phyloP scores from a whole-genome alignment of 371 early-diverging fungal species.

The Actinomucor elegans region DNA sequence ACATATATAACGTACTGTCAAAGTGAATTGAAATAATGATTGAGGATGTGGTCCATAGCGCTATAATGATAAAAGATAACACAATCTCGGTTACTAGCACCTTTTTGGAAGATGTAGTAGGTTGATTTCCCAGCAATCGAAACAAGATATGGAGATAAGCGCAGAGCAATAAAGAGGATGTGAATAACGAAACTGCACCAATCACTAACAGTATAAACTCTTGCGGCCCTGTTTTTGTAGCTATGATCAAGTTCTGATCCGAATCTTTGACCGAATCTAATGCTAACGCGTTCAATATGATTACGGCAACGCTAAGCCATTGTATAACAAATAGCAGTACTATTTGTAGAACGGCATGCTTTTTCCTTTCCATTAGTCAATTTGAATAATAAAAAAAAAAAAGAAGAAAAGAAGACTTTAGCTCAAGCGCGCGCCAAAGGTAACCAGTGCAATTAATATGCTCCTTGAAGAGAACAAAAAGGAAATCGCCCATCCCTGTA shows the following conservation, averaged over 20 bases:
- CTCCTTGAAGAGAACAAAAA: too few species aligned
- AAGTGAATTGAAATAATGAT: constrained; percentile 16
- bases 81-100: constrained; percentile 16
- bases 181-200: constrained; percentile 23
- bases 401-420: not conserved
- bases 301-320: constrained; percentile 35
- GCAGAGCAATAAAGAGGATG: constrained; percentile 23
- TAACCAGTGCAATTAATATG: too few species aligned
- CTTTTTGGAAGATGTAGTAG: constrained; percentile 6
- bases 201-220: constrained; percentile 26
- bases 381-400: not conserved
- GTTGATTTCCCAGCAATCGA: constrained; percentile 5
- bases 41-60: constrained; percentile 28
- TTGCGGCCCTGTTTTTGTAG: constrained; percentile 19
- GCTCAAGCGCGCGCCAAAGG: too few species aligned
- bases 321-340: constrained; percentile 25
- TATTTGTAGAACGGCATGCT: constrained; percentile 21
- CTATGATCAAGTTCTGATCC: constrained; percentile 12
- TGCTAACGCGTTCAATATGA: constrained; percentile 26
- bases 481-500: too few species aligned
- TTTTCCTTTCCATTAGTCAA: constrained; percentile 8
- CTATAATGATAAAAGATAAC: constrained; percentile 19
- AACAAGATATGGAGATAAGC: constrained; percentile 18
- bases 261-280: constrained; percentile 1
- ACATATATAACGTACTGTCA: constrained; percentile 11